These are phyloP conservation scores for Apostasia shenzhenica DNA, from an alignment of 106 monocot genomes.

Conservation along the genomic window DNA sequence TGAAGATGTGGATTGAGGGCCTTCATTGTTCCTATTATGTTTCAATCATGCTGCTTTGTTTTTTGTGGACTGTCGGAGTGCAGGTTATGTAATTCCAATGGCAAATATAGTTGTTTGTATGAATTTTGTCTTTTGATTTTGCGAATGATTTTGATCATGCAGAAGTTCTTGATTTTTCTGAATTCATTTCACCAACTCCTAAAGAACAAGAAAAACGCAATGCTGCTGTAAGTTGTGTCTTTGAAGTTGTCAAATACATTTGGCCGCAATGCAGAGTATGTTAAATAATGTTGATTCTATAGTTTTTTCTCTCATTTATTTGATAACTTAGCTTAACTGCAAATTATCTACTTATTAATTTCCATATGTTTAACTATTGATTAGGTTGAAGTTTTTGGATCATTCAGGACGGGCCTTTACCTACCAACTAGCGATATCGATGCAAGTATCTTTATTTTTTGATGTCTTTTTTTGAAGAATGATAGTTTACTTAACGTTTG, in stretches of 20 bases:
- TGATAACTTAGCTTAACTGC: no score
- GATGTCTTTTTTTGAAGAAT: background rate
- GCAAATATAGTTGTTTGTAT: background rate
- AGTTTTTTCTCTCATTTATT: background rate
- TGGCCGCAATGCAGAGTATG: constrained; percentile 89
- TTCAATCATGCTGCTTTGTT: background rate
- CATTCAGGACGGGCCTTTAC: constrained; percentile 87
- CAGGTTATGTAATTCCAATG: background rate
- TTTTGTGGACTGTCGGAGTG: background rate
- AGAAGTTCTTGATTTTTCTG: constrained; percentile 94
- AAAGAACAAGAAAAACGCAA: constrained; percentile 78
- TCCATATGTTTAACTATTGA: constrained; percentile 11
- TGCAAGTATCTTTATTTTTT: constrained; percentile 41
- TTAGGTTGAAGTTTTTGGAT: constrained; percentile 96
- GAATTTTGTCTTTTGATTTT: constrained; percentile 5
- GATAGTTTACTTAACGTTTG: no score
- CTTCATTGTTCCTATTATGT: background rate
- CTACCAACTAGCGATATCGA: constrained; percentile 92
- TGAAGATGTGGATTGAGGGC: background rate
- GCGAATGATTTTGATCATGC: constrained; percentile 17
- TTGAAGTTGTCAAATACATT: constrained; percentile 79
- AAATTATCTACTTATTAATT: no score
- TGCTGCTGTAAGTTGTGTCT: constrained; percentile 60
- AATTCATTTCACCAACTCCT: constrained; percentile 74
- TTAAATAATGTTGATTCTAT: background rate